Evolutionary conservation across 1,284 basidiomycete species (phyloP).

Genomic region (Sporisorium scitamineum): DNA sequence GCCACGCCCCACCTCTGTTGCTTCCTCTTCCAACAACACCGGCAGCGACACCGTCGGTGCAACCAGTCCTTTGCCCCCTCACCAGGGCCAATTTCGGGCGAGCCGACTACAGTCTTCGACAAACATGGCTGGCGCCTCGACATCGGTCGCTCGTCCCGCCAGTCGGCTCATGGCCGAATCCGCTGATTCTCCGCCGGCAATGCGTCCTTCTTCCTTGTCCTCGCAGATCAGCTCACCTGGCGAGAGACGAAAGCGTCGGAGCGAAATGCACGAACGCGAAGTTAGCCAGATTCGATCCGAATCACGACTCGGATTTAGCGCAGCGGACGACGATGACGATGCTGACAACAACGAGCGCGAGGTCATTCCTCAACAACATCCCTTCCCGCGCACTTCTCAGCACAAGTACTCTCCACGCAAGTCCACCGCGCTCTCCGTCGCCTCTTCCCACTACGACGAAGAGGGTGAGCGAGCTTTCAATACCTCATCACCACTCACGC

Average conservation of each 20-base stretch:
- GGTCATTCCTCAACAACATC: slow-evolving; percentile 4
- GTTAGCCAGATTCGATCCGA: slow-evolving; percentile 55
- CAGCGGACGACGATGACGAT: slow-evolving; percentile 23
- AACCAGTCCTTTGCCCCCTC: slow-evolving; percentile 22
- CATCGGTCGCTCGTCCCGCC: background rate
- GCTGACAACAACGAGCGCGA: slow-evolving; percentile 2
- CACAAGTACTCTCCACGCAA: slow-evolving; percentile 51
- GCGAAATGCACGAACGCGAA: slow-evolving; percentile 54
- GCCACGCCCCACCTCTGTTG: slow-evolving; percentile 30
- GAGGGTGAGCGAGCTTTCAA: background rate
- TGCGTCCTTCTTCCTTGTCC: slow-evolving; percentile 25
- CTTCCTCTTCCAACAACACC: slow-evolving; percentile 37
- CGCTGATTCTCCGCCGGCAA: slow-evolving; percentile 13
- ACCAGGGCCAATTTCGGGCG: slow-evolving; percentile 12
- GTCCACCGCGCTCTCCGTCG: slow-evolving; percentile 28
- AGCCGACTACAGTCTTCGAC: background rate
- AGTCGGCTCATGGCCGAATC: slow-evolving; percentile 1
- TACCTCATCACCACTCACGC: slow-evolving; percentile 11
- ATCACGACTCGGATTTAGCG: slow-evolving; percentile 35
- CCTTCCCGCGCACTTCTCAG: slow-evolving; percentile 23
- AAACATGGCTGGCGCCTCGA: background rate
- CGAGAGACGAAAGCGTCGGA: slow-evolving; percentile 31
- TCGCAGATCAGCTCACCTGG: slow-evolving; percentile 15
- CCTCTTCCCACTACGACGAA: slow-evolving; percentile 24
- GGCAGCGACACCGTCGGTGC: slow-evolving; percentile 43